Evolutionary conservation across 768 basidiomycete genomes (phyloP), one percentile per base, ranked within the genome.

Genomic region (Psilocybe azurescens): DNA sequence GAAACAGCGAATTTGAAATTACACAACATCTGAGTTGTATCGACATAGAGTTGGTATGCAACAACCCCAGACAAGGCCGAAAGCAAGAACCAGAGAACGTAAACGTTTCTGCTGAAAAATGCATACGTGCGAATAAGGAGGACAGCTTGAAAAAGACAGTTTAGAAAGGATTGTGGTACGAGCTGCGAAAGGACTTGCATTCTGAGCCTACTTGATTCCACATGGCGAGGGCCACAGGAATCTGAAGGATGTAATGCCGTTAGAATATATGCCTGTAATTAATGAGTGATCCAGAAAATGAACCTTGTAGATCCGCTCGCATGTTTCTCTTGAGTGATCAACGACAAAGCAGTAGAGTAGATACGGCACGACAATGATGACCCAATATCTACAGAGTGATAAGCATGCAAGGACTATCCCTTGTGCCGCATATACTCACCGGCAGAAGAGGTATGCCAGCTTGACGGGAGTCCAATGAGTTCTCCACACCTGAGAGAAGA

Each of bases 171-270:
- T 8, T 58, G 16, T 32, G 4, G 47, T 38, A 10, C 18, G 46
- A 60, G 60, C 58, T 61, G 61, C 24, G 32, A 62, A 57, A 56
- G 59, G 36, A 76, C 81, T 63, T 64, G 88, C 89, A 87, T 78
- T 93, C 89, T 51, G 90, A 90, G 49, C 89, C 88, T 58, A 91
- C 90, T 83, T 93, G 91, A 68, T 93, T 93, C 90, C 90, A 93
- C 86, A 92, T 89, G 16, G 90, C 90, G 53, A 93, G 81, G 5
- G 88, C 87, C 59, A 93, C 91, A 5, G 91, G 91, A 56, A 92
- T 86, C 91, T 93, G 64, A 52, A 58, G 59, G 29, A 46, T 32
- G 33, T 4, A 36, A 50, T 52, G 60, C 52, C 53, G 64, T 47
- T 38, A 53, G 18, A 48, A 50, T 59, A 61, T 57, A 41, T 46